Base-by-base conservation (phyloP, 2,329 filamentous ascomycete species). In the Orbilia javanica region DNA sequence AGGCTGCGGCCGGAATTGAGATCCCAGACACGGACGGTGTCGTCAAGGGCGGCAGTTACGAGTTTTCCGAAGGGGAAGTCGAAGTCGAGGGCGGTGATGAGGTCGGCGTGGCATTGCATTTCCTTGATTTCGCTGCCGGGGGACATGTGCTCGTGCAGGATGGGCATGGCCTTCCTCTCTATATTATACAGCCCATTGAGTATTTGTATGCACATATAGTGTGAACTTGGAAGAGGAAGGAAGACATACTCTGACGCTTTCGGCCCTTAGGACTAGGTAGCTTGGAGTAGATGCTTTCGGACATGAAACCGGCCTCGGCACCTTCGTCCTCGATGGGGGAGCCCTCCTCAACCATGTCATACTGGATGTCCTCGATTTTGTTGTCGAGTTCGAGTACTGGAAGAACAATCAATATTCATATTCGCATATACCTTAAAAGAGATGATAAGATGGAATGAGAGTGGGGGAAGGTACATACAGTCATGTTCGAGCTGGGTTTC, bases 31-130 rank as follows among this genome's bases (percentile, higher is more conserved):
- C 93, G 89, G 50, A 99, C 92, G 0, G 93, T 94, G 84, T 99
- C 96, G 83, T 99, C 96, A 82, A 97, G 86, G 8, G 94, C 93
- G 8, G 96, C 92, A 6, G 94, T 95, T 4, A 98, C 93, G 89
- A 98, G 90, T 20, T 93, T 96, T 15, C 96, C 96, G 84, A 98
- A 98, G 0, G 96, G 96, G n/a, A 92, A 92, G 83, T 99, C 96
- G 84, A 99, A 99, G 85, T 98, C 96, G 79, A 99, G 84, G 6
- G 95, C 92, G 0, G 94, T 97, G 79, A 99, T 92, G 73, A 88
- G 89, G 83, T 99, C 96, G 65, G 90, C 90, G 84, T 99, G 96
- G 1, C 95, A 94, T 81, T 93, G 91, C 71, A 98, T 88, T 83
- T 97, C 93, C 81, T 92, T 92, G 82, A 99, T 97, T 82, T 89